Evolutionary conservation across 2,329 filamentous ascomycete species (phyloP).

Genomic region (Microdochium trichocladiopsis): DNA sequence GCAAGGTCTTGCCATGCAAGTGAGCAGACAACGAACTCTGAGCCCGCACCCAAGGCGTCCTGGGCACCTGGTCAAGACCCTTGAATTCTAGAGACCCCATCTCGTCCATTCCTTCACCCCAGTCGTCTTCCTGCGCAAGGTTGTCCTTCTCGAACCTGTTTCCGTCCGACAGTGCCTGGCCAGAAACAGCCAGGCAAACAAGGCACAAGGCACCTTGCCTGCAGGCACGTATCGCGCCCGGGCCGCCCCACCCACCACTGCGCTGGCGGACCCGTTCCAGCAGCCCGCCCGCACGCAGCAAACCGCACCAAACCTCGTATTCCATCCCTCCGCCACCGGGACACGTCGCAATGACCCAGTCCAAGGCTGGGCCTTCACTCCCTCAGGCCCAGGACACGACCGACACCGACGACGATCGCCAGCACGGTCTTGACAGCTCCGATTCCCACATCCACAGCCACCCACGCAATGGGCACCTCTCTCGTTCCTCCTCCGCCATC

Average conservation of each 20-base stretch:
- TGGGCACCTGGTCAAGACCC: neutral
- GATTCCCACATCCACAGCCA: neutral
- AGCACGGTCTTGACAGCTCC: slow-evolving; percentile 22
- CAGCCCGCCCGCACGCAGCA: neutral
- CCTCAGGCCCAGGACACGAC: slow-evolving; percentile 33
- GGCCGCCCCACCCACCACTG: neutral
- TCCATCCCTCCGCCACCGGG: slow-evolving; percentile 26
- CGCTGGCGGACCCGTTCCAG: neutral
- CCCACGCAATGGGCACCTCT: neutral
- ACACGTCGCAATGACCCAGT: slow-evolving; percentile 33
- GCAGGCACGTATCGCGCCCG: neutral
- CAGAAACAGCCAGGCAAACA: neutral
- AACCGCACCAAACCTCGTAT: slow-evolving; percentile 19
- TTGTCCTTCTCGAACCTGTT: neutral
- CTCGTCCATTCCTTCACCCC: neutral
- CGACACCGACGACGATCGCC: slow-evolving; percentile 23
- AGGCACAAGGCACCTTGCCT: neutral
- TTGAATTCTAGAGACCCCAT: neutral
- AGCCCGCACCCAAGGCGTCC: neutral
- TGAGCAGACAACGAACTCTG: neutral
- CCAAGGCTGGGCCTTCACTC: slow-evolving; percentile 39
- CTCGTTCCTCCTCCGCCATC: neutral
- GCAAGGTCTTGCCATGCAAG: neutral
- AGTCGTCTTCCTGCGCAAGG: neutral
- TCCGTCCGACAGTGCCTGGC: neutral